A percentile compares a stretch with the other conserved stretches of the same genome.
Conservation (phyloP, 139 green algal species). For the Picochlorum sp. region DNA sequence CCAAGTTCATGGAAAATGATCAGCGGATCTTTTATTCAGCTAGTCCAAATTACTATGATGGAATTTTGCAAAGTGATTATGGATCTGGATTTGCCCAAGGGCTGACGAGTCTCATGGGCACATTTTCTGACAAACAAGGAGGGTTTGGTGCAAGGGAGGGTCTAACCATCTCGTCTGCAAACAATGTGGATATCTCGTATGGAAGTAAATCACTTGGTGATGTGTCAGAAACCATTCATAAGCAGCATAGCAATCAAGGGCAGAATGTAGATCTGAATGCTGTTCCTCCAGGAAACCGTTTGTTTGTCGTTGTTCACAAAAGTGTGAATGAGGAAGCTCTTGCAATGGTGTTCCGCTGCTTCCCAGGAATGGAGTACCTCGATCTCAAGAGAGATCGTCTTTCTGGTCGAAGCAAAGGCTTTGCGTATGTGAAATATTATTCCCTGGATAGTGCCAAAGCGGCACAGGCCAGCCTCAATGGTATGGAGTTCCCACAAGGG, state of each 20-base stretch:
- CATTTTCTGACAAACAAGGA: too few relatives aligned
- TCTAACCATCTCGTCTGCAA: neutral
- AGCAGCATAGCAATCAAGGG: neutral
- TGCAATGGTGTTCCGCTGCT: constrained; percentile 60
- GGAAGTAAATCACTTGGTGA: too few relatives aligned
- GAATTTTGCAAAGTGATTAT: neutral
- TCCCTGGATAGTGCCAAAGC: constrained; percentile 52
- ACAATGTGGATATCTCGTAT: neutral
- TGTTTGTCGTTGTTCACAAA: constrained; percentile 85
- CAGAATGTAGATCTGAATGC: constrained; percentile 35
- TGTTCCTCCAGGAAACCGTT: constrained; percentile 29
- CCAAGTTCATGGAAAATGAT: too few relatives aligned
- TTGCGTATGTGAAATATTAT: constrained; percentile 83
- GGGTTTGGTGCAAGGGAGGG: neutral
- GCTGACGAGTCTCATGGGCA: neutral
- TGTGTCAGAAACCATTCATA: too few relatives aligned
- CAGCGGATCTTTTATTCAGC: neutral
- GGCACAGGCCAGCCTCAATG: constrained; percentile 69
- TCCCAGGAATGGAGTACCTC: constrained; percentile 81
- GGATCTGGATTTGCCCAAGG: constrained; percentile 1
- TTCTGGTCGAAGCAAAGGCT: constrained; percentile 61
- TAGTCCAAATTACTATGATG: neutral
- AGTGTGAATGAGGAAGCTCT: constrained; percentile 57
- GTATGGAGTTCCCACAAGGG: constrained; percentile 69
- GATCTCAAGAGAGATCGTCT: constrained; percentile 73